Conservation (phyloP, 352 stramenopile genomes). For the Pythium phragmitis region DNA sequence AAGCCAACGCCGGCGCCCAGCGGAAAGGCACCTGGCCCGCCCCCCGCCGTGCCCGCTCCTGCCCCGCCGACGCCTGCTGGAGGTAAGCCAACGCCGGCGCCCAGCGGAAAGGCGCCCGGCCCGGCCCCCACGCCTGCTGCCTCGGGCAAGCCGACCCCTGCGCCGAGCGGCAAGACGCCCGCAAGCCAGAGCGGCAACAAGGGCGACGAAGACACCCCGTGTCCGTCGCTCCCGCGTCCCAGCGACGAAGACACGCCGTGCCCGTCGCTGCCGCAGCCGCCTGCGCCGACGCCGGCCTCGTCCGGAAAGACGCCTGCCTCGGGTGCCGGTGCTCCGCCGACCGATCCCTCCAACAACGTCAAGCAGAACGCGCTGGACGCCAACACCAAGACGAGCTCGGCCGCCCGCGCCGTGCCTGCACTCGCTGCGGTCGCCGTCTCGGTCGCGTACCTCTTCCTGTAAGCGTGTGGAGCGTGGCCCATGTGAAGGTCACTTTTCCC, state of each 20-base stretch:
- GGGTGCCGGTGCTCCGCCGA: background rate
- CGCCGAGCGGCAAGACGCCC: too few species aligned
- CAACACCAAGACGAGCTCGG: constrained; percentile 39
- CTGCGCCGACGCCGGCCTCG: constrained; percentile 13
- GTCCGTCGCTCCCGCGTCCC: constrained; percentile 33
- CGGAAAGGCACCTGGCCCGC: constrained; percentile 9
- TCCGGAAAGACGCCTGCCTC: constrained; percentile 9
- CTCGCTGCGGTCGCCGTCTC: constrained; percentile 37
- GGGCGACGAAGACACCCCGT: constrained; percentile 27
- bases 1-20: background rate
- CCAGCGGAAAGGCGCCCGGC: background rate
- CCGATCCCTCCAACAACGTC: constrained; percentile 8
- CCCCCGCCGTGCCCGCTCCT: constrained; percentile 10
- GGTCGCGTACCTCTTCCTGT: constrained; percentile 47
- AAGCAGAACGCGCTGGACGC: constrained; percentile 33
- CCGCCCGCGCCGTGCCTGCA: constrained; percentile 27
- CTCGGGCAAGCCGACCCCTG: background rate
- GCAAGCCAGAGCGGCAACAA: background rate
- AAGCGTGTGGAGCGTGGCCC: constrained; percentile 9
- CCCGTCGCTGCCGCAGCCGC: constrained; percentile 19
- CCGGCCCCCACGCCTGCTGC: constrained; percentile 5
- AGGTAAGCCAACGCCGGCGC: background rate
- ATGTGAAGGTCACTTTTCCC: background rate
- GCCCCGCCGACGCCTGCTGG: background rate
- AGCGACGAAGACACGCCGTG: constrained; percentile 16